phyloP scores from a whole-genome alignment of 768 basidiomycete species.

The Cystoderma amianthinum region DNA sequence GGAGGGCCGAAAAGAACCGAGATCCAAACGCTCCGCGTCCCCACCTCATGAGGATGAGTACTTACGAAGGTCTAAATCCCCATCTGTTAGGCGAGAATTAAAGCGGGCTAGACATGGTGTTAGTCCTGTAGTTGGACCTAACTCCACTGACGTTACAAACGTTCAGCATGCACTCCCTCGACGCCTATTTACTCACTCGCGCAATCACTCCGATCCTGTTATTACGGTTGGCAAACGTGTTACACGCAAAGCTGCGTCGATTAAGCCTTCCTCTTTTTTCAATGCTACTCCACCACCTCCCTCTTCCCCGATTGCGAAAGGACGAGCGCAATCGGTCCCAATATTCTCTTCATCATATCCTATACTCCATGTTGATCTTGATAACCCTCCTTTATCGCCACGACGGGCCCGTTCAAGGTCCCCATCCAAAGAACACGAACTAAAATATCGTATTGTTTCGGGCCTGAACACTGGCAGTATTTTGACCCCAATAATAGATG shows the following conservation, averaged over 20 bases:
- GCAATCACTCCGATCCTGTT: constrained; percentile 28
- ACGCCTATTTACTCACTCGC: constrained; percentile 16
- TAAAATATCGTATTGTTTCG: constrained; percentile 22
- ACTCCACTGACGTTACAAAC: constrained; percentile 8
- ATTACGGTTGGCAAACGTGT: constrained; percentile 11
- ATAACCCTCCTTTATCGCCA: constrained; percentile 34
- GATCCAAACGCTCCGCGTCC: constrained; percentile 33
- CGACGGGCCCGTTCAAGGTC: constrained; percentile 31
- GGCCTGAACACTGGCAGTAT: constrained; percentile 3
- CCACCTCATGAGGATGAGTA: constrained; percentile 25
- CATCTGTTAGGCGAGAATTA: constrained; percentile 20
- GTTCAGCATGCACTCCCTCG: constrained; percentile 2
- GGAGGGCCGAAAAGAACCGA: constrained; percentile 9
- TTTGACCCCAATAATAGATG: no score
- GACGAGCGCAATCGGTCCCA: constrained; percentile 40
- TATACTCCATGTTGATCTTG: constrained; percentile 32
- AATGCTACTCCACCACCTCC: constrained; percentile 11
- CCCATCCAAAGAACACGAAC: constrained; percentile 32
- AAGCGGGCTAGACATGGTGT: constrained; percentile 29
- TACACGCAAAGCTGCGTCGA: constrained; percentile 16
- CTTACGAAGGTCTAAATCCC: constrained; percentile 11
- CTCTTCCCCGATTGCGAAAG: constrained; percentile 18
- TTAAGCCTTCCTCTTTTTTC: constrained; percentile 18
- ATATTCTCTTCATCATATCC: constrained; percentile 23
- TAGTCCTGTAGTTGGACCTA: constrained; percentile 5